Percentiles rank a stretch among this genome's conserved stretches.
Conservation (phyloP, 164 flowering plant genomes). For the Buxus sempervirens region DNA sequence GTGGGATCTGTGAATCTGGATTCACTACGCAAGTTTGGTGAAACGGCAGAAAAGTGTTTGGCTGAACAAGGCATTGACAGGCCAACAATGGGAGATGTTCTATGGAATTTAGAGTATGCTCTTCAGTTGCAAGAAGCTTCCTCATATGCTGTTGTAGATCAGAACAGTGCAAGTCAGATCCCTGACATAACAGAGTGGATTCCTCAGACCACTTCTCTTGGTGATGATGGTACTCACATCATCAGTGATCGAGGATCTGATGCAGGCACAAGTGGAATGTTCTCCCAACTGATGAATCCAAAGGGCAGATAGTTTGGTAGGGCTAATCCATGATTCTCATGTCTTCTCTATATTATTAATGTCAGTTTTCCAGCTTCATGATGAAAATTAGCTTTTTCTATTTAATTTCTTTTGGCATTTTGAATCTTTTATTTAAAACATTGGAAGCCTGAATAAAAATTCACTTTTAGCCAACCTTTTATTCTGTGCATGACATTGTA, state of each 20-base stretch:
- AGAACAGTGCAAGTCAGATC: constrained; percentile 29
- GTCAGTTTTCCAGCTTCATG: too few species aligned
- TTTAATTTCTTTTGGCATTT: too few species aligned
- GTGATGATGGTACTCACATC: constrained; percentile 14
- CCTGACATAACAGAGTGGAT: constrained; percentile 32
- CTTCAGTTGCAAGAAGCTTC: constrained; percentile 51
- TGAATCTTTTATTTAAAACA: too few species aligned
- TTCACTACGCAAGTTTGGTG: constrained; percentile 43
- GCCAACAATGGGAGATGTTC: constrained; percentile 53
- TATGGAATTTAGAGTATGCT: constrained; percentile 55
- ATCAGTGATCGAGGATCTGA: constrained; percentile 23
- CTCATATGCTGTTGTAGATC: constrained; percentile 19
- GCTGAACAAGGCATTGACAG: constrained; percentile 41
- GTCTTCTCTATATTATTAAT: neutral
- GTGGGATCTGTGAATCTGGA: constrained; percentile 26
- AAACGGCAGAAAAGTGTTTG: constrained; percentile 52
- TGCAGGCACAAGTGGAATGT: constrained; percentile 28
- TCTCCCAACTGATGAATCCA: constrained; percentile 48
- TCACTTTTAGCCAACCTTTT: too few species aligned
- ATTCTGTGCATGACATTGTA: too few species aligned
- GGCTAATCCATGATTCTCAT: neutral
- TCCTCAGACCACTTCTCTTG: constrained; percentile 16
- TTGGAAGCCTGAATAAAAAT: too few species aligned
- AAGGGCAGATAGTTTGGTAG: constrained; percentile 23
- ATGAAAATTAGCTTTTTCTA: too few species aligned